These are phyloP conservation scores for Pittosporum tobira DNA, from an alignment of 129 eudicot genomes.

Conservation along the genomic window DNA sequence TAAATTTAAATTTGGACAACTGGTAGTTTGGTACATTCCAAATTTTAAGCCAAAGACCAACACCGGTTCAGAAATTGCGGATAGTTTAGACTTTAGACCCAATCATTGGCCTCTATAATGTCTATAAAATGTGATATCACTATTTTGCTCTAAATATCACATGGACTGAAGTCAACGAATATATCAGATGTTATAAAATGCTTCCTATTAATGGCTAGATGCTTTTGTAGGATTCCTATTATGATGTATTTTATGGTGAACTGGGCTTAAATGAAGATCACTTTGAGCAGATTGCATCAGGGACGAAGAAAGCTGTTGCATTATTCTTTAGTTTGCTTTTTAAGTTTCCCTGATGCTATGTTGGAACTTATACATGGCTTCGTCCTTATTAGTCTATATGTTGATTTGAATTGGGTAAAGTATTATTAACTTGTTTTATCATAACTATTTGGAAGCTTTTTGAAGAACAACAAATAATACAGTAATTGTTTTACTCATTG, in stretches of 20 bases:
- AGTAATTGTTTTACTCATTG: no score
- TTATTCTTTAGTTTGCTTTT: constrained; percentile 26
- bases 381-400: background rate
- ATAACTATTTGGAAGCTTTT: background rate
- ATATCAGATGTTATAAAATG: background rate
- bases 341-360: background rate
- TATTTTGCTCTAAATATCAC: background rate
- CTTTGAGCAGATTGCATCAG: constrained; percentile 63
- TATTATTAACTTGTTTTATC: background rate
- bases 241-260: constrained; percentile 90
- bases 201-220: constrained; percentile 1
- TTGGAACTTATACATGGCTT: background rate
- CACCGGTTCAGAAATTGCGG: no score
- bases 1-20: no score
- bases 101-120: no score
- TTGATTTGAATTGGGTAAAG: background rate
- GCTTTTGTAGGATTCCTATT: constrained; percentile 75
- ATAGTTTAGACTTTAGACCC: no score
- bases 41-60: no score
- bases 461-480: no score
- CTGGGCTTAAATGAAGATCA: constrained; percentile 91
- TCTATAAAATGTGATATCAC: no score
- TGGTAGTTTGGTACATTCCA: no score
- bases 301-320: constrained; percentile 73
- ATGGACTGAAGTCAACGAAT: background rate